Conservation (phyloP, 805 yeast species). For the Monosporozyma solicola region DNA sequence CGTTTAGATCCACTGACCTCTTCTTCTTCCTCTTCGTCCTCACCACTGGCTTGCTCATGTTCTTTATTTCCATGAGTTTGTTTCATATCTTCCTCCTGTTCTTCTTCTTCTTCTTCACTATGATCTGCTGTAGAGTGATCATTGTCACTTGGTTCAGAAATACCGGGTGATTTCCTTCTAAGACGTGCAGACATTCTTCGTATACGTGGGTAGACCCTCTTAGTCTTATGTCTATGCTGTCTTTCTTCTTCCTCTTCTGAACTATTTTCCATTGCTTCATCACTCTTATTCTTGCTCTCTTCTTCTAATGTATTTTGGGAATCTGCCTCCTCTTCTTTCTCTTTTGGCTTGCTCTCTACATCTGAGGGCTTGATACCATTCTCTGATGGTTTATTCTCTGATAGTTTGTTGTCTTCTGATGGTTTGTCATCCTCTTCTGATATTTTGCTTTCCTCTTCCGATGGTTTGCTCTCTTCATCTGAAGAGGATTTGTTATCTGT, state of each 20-base stretch:
- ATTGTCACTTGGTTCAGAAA: conserved; percentile 9
- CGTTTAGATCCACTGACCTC: conserved; percentile 3
- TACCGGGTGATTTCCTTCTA: conserved; percentile 5
- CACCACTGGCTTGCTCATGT: conserved; percentile 8
- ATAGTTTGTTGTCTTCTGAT: not conserved
- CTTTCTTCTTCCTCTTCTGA: not conserved
- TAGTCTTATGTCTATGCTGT: not conserved
- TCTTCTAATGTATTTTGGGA: not conserved
- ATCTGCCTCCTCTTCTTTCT: not conserved
- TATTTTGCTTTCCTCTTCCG: not conserved
- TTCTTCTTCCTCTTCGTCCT: conserved; percentile 2
- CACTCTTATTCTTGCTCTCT: conserved; percentile 7
- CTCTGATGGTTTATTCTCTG: too few relatives aligned
- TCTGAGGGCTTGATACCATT: not conserved
- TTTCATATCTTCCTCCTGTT: conserved; percentile 8
- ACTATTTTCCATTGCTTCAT: conserved; percentile 6
- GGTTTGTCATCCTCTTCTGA: not conserved
- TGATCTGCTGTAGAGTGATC: conserved; percentile 8
- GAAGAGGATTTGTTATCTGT: too few relatives aligned
- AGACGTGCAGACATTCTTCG: conserved; percentile 2
- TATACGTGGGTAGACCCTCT: not conserved
- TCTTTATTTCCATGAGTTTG: conserved; percentile 11
- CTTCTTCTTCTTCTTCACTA: conserved; percentile 12
- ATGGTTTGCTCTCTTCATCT: too few relatives aligned
- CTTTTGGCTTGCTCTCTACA: not conserved